Base-by-base conservation (phyloP, 2,329 filamentous ascomycete genomes). In the Aspergillus chevalieri region DNA sequence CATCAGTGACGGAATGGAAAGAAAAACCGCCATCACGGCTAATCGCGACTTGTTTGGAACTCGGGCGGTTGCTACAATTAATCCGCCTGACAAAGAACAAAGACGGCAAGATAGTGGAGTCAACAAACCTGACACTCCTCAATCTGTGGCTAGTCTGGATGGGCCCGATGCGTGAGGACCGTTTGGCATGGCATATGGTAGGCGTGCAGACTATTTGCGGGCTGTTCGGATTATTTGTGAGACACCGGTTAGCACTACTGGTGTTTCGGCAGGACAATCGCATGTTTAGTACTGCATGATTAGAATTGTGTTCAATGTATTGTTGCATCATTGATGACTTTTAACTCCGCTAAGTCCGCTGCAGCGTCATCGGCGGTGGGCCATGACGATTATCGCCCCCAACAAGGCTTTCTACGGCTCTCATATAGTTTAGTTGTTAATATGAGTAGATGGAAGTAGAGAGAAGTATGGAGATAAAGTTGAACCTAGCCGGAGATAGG, bases 141-240 rank as follows among this genome's bases (percentile, higher is more conserved):
- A 98, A 98, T 66, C 78, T 98, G 49, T 98, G 92, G 92, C 76
- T 98, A 54, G 88, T 97, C 46, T 95, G 90, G 88, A 85, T 91
- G 66, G 93, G 93, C 0, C 91, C 93, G 2, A 81, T 95, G 77
- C 81, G 87, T 54, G 93, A 98, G 68, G 87, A 95, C 70, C 79
- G 82, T 43, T 77, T 98, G 47, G 88, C 89, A 22, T 75, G 83
- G 64, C 89, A 93, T 67, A 78, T 98, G 52, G 80, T 93, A 43
- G 72, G 73, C n/a, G 79, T 96, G 70, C 93, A 98, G 75, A 74
- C 82, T 14, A 69, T 78, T 4, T 80, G 87, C 54, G 93, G 93
- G 6, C 67, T 94, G n/a, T 73, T 89, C 39, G 93, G 91, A 17
- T 73, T 98, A 52, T 88, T 95, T 64, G 82, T 90, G 47, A 78